phyloP scores from a whole-genome alignment of 306 rosid genomes.

The Cucumis cinereus region DNA sequence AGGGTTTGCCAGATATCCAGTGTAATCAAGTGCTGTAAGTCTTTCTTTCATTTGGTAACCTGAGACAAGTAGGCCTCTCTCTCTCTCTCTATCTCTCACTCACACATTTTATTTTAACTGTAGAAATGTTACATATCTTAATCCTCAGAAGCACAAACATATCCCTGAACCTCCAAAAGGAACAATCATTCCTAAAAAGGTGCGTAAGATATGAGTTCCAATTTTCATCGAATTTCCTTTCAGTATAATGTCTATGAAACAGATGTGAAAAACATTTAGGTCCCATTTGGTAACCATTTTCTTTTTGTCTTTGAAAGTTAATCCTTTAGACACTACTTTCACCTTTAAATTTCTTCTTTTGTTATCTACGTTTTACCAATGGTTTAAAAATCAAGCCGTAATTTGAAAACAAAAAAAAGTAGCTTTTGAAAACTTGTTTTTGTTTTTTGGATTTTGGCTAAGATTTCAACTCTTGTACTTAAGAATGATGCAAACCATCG shows the following conservation, averaged over 20 bases:
- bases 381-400: no score
- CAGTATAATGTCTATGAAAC: neutral
- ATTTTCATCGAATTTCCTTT: neutral
- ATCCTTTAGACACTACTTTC: no score
- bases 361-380: no score
- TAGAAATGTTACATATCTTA: constrained; percentile 67
- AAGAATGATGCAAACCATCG: no score
- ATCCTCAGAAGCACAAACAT: constrained; percentile 46
- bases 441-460: no score
- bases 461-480: no score
- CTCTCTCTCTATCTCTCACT: neutral
- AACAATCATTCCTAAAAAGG: constrained; percentile 68
- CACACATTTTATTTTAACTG: constrained; percentile 15
- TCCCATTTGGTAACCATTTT: no score
- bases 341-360: no score
- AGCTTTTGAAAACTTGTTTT: no score
- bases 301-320: no score
- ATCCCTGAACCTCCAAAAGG: constrained; percentile 60
- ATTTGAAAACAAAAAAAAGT: no score
- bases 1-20: constrained; percentile 49
- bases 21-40: constrained; percentile 74
- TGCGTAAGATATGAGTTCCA: constrained; percentile 4
- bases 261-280: neutral
- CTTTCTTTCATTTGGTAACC: constrained; percentile 6
- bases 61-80: neutral